A percentile compares a stretch with the other conserved stretches of the same genome.
Conservation (phyloP, 441 rosid species). For the Capsella rubella region DNA sequence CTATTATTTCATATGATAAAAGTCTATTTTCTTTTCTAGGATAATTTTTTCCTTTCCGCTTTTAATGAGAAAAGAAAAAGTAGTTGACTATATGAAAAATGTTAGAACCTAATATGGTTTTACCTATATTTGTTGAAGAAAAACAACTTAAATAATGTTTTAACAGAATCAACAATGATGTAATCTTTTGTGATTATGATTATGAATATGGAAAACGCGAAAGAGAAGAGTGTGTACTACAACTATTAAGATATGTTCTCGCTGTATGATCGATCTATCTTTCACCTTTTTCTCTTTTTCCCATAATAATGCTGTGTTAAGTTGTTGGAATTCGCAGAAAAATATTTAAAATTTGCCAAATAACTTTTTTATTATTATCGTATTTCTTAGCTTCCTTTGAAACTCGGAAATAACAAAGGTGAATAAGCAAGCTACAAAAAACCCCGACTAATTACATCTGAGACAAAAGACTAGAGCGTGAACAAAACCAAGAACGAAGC, state of each 20-base stretch:
- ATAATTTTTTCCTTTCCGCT: background rate
- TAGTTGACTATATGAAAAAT: background rate
- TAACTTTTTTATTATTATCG: conserved; percentile 17
- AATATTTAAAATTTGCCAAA: background rate
- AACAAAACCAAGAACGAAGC: conserved; percentile 33
- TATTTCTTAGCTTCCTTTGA: conserved; percentile 3
- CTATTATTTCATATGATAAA: background rate
- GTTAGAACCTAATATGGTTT: background rate
- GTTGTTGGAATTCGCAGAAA: background rate
- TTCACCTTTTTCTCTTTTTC: too few relatives aligned
- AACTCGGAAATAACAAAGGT: conserved; percentile 14
- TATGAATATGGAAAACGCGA: background rate
- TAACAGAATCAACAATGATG: background rate
- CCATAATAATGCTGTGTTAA: background rate
- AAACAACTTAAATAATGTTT: background rate
- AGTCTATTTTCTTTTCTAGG: background rate
- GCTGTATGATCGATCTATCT: background rate
- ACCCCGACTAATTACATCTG: conserved; percentile 37
- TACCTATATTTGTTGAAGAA: background rate
- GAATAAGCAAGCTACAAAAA: conserved; percentile 22
- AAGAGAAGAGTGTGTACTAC: background rate
- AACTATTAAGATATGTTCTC: too few relatives aligned
- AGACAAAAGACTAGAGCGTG: conserved; percentile 13
- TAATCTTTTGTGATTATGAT: background rate
- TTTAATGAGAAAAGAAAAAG: conserved; percentile 5